Base-by-base conservation (phyloP, 768 basidiomycete genomes). In the Kwoniella bestiolae region DNA sequence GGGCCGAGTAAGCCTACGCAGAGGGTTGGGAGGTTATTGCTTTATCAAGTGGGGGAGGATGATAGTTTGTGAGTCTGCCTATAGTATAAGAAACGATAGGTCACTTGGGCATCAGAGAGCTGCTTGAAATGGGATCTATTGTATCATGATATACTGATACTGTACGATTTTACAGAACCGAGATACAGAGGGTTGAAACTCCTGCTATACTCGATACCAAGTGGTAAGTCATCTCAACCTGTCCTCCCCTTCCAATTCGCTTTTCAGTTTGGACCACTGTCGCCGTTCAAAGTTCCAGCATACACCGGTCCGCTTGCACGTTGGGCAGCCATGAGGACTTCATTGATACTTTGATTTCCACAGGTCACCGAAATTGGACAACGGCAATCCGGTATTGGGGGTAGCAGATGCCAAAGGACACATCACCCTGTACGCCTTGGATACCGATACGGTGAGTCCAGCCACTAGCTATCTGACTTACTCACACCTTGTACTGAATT, bases 171-270 rank as follows among this genome's bases (percentile, higher is more conserved):
- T 12, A n/a, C 60, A 84, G 84, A n/a, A 55, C 57, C 1, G 85
- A 89, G 72, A 76, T 90, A 2, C 90, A 95, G 71, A 82, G 88
- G 16, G 84, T 92, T 34, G 80, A 81, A 16, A 77, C 90, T 18
- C 89, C 93, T 2, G 96, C 93, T 7, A 86, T 99, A 29, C 85
- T 90, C 26, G 96, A 99, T 79, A 88, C 93, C 86, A 97, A 97
- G 85, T 99, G 96, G 96, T 94, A 75, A 71, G 66, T 58, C n/a
- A 21, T 4, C 31, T 45, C 18, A 3, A 18, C 38, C 38, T 41
- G 38, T 51, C 50, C 3, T 14, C 3, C 6, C 14, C 50, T 23
- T 51, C 7, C 14, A 3, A 9, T 5, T 28, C n/a, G 23, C 21
- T 14, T 8, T 28, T 8, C n/a, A 9, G 11, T 12, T 6, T 11